Evolutionary conservation across 768 basidiomycete genomes (phyloP).

Genomic region (Guyanaporus albipodus): DNA sequence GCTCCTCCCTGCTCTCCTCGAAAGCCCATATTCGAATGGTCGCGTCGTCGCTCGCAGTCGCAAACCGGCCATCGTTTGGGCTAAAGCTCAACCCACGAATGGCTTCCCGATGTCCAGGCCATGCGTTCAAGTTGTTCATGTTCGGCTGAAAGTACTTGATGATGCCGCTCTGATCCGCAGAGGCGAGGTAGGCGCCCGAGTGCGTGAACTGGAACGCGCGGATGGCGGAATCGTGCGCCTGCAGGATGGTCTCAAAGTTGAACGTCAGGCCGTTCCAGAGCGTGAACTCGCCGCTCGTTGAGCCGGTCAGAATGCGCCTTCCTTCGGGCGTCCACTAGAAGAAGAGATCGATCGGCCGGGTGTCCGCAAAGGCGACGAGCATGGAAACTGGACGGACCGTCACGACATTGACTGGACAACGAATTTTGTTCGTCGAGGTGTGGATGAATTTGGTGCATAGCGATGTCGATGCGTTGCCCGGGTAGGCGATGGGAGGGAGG

Average conservation of each 20-base stretch:
- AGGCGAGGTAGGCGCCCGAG: conserved; percentile 89
- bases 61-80: conserved; percentile 88
- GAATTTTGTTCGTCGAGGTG: conserved; percentile 97
- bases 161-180: conserved; percentile 87
- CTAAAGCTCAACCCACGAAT: conserved; percentile 90
- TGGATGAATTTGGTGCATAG: conserved; percentile 97
- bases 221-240: conserved; percentile 94
- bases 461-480: conserved; percentile 86
- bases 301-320: conserved; percentile 88
- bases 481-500: conserved; percentile 91
- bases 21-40: conserved; percentile 95
- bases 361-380: neutral
- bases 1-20: conserved; percentile 85
- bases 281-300: conserved; percentile 96
- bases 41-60: conserved; percentile 93
- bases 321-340: conserved; percentile 95
- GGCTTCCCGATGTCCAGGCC: conserved; percentile 92
- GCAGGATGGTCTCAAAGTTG: conserved; percentile 99
- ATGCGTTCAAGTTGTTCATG: conserved; percentile 97
- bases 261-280: conserved; percentile 99
- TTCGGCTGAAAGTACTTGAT: conserved; percentile 99
- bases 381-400: conserved; percentile 54
- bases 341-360: conserved; percentile 1
- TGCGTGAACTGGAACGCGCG: conserved; percentile 89
- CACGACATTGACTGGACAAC: conserved; percentile 95